These are phyloP conservation scores for Eutrema yunnanense DNA, from an alignment of 345 rosid genomes.

Conservation along the genomic window DNA sequence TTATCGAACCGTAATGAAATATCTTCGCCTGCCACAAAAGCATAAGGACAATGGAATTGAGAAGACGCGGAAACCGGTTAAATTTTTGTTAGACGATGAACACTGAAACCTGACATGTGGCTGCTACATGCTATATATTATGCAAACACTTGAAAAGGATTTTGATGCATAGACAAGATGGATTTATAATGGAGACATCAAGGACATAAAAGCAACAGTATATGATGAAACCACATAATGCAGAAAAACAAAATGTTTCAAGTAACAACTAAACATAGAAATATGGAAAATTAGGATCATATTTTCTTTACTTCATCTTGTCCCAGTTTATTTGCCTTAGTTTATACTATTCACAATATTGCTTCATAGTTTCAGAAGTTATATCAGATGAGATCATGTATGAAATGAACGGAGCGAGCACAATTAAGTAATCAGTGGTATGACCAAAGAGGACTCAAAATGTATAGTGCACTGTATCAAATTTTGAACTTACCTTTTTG, in stretches of 20 bases:
- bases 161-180: background rate
- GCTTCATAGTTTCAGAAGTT: background rate
- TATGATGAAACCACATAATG: background rate
- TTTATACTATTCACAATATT: background rate
- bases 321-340: no score
- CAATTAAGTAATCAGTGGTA: background rate
- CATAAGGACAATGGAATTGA: background rate
- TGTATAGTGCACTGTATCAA: no score
- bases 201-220: background rate
- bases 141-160: background rate
- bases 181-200: background rate
- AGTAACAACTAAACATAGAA: background rate
- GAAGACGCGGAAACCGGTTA: background rate
- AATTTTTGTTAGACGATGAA: background rate
- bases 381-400: background rate
- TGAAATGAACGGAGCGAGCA: background rate
- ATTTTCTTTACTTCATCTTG: background rate
- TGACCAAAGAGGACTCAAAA: background rate
- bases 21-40: conserved; percentile 69
- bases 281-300: no score
- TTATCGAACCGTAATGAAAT: conserved; percentile 91
- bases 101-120: background rate
- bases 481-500: conserved; percentile 45
- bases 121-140: background rate
- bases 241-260: background rate